Base-by-base conservation (phyloP, 192 early-diverging fungal species). In the Entomortierella lignicola region DNA sequence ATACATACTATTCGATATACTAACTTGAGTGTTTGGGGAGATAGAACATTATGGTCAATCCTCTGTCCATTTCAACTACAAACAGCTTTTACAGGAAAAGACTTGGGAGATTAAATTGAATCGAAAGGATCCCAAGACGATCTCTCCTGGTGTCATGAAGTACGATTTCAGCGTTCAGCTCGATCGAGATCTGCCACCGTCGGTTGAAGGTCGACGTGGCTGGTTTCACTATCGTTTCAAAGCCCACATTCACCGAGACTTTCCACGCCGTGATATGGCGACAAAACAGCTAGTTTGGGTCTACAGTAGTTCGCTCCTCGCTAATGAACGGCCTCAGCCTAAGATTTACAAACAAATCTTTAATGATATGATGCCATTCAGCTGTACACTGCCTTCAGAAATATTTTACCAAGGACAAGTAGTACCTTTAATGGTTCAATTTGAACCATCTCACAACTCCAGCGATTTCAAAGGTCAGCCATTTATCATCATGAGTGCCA, bases 141-240 rank as follows among this genome's bases (percentile, higher is more conserved):
- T 79, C 54, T 47, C 74, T 13, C 55, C 67, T 26, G 74, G 74
- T 5, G 74, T 79, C n/a, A 69, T 60, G 12, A 58, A 67, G 2
- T 69, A 60, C 51, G 67, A 70, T 1, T 79, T 79, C 63, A 61
- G 64, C 23, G 41, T 79, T 7, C 26, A 63, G 21, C 67, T 69
- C 39, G 55, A 70, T 8, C 17, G 60, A 8, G 65, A 52, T n/a
- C 27, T 77, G 12, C 73, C 73, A 2, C 57, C 73, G 13, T 63
- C 73, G 0, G 34, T 77, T 27, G 50, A 63, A 11, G 73, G 73
- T 20, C 37, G 32, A 39, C 59, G 61, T 17, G 74, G 66, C 31
- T 79, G 74, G 66, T 79, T 79, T 29, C 67, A 69, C 34, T 79
- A 70, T n/a, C 67, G 74, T 1, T 70, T 79, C 61, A 69, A 69